These are phyloP conservation scores for Backusella tuberculispora DNA, from an alignment of 192 early-diverging fungal species.

Conservation along the genomic window DNA sequence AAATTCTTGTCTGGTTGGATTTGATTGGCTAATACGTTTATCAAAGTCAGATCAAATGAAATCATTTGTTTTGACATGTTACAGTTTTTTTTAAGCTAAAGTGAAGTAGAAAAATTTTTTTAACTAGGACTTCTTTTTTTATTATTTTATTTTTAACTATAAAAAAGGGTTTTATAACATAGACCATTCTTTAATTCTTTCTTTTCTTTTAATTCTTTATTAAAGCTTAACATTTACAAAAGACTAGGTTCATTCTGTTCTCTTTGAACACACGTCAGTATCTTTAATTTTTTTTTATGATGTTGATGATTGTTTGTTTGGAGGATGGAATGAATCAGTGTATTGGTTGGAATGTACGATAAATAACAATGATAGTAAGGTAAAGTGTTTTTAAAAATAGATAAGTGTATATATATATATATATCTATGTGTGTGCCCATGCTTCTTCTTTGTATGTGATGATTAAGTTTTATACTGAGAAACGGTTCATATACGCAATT, in stretches of 20 bases:
- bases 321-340: not conserved
- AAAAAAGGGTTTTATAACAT: not conserved
- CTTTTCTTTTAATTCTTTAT: not conserved
- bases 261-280: too few relatives aligned
- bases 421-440: not conserved
- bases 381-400: not conserved
- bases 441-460: not conserved
- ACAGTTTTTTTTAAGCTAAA: not conserved
- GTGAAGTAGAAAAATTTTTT: not conserved
- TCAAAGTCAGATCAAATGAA: slow-evolving; percentile 15
- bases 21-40: not conserved
- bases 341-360: not conserved
- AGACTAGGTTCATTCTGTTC: not conserved
- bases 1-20: not conserved
- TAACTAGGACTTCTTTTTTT: not conserved
- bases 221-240: not conserved
- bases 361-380: not conserved
- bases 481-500: slow-evolving; percentile 5
- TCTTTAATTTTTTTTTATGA: not conserved
- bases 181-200: not conserved
- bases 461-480: slow-evolving; percentile 14
- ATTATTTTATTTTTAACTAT: not conserved
- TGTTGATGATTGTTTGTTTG: not conserved
- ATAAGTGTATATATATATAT: not conserved
- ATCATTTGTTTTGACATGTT: not conserved